Conservation (phyloP, 148 eudicot species). For the Talinum fruticosum region DNA sequence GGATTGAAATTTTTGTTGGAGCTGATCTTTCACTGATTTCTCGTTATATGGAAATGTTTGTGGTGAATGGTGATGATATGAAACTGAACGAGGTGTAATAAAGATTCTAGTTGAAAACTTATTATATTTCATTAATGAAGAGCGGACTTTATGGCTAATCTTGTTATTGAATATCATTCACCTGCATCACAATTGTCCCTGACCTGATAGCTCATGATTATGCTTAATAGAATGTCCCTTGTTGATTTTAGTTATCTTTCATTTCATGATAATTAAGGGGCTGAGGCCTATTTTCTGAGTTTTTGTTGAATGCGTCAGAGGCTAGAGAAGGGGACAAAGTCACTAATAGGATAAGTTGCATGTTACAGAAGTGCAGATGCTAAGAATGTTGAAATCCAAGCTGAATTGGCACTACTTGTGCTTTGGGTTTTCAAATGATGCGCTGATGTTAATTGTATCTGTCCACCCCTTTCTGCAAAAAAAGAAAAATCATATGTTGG, state of each 20-base stretch:
- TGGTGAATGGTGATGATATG: not conserved
- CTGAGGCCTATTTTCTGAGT: not conserved
- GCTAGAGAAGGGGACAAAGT: too few species aligned
- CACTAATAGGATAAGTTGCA: not conserved
- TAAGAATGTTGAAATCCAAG: not conserved
- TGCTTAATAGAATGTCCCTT: too few species aligned
- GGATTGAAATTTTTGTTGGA: not conserved
- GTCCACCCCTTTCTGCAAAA: not conserved
- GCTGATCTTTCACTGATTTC: not conserved
- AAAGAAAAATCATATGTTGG: not conserved
- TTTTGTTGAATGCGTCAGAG: not conserved
- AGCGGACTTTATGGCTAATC: not conserved
- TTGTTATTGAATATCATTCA: not conserved
- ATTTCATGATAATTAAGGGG: not conserved
- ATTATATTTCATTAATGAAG: not conserved
- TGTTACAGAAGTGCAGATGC: not conserved
- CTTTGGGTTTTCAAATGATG: not conserved
- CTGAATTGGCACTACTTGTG: not conserved
- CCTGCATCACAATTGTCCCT: not conserved
- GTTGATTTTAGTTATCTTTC: too few species aligned
- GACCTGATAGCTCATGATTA: not conserved
- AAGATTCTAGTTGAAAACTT: not conserved
- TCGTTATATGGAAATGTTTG: not conserved
- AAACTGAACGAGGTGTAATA: not conserved
- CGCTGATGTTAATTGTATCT: not conserved